These are phyloP conservation scores for Didymellaceae sp. DNA, from an alignment of 2,329 filamentous ascomycete species.

Conservation along the genomic window DNA sequence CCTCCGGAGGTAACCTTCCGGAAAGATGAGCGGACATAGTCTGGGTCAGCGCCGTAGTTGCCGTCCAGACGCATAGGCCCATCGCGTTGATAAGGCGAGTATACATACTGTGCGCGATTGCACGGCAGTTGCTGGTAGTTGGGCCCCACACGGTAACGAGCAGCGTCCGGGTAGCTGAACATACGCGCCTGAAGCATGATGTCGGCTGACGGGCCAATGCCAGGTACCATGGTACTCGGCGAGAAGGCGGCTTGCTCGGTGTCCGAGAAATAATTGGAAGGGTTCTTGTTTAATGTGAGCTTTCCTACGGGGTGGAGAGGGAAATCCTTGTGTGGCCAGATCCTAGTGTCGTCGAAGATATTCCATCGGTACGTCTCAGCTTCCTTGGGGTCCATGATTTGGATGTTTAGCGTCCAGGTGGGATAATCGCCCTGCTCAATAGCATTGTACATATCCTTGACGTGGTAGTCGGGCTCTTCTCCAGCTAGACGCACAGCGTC, in stretches of 20 bases:
- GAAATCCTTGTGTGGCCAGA: conserved; percentile 60
- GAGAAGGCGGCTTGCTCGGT: conserved; percentile 73
- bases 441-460: conserved; percentile 51
- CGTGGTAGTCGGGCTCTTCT: conserved; percentile 47
- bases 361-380: conserved; percentile 57
- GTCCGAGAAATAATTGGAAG: conserved; percentile 72
- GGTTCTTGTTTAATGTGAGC: conserved; percentile 60
- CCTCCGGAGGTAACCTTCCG: conserved; percentile 7
- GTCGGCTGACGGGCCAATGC: conserved; percentile 67
- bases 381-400: conserved; percentile 61
- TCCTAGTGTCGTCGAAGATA: conserved; percentile 64
- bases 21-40: conserved; percentile 50
- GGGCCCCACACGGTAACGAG: conserved; percentile 55
- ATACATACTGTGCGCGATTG: conserved; percentile 39
- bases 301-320: conserved; percentile 58
- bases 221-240: conserved; percentile 68
- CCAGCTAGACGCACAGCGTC: conserved; percentile 46
- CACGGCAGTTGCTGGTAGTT: conserved; percentile 59
- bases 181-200: conserved; percentile 67
- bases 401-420: conserved; percentile 60
- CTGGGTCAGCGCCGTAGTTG: conserved; percentile 56
- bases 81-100: conserved; percentile 40
- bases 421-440: conserved; percentile 57
- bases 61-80: conserved; percentile 42
- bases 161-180: conserved; percentile 67